phyloP scores from a whole-genome alignment of 805 yeast species.

The Candida piceae region DNA sequence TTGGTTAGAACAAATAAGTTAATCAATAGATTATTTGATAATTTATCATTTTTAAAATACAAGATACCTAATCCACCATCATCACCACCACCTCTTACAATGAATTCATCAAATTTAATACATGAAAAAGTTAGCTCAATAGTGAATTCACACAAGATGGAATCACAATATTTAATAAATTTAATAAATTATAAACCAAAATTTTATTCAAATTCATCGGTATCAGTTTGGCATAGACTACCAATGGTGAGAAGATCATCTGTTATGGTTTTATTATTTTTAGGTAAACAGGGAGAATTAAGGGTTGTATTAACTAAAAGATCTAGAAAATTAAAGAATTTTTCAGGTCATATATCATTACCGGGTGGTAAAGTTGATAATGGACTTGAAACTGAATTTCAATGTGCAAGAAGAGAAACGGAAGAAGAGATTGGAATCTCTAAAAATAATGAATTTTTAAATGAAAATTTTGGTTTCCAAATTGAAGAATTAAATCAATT shows the following conservation, averaged over 20 bases:
- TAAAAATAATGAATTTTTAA: conserved; percentile 39
- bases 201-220: conserved; percentile 28
- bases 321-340: conserved; percentile 59
- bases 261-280: conserved; percentile 68
- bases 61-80: conserved; percentile 23
- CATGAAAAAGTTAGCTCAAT: conserved; percentile 9
- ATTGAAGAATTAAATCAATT: conserved; percentile 57
- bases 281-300: conserved; percentile 69
- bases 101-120: background rate
- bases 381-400: conserved; percentile 60
- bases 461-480: conserved; percentile 43
- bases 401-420: conserved; percentile 77
- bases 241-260: conserved; percentile 72
- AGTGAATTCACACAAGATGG: conserved; percentile 26
- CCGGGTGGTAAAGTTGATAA: conserved; percentile 93
- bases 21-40: conserved; percentile 11
- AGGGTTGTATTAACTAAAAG: conserved; percentile 77
- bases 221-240: conserved; percentile 55
- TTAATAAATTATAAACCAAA: conserved; percentile 30
- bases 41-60: conserved; percentile 16
- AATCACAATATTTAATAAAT: conserved; percentile 31
- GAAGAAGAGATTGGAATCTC: conserved; percentile 82
- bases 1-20: conserved; percentile 11
- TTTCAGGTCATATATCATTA: conserved; percentile 86
- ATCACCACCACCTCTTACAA: background rate